These are phyloP conservation scores for Melampsora larici-populina DNA, from an alignment of 1,284 basidiomycete species.

Conservation along the genomic window DNA sequence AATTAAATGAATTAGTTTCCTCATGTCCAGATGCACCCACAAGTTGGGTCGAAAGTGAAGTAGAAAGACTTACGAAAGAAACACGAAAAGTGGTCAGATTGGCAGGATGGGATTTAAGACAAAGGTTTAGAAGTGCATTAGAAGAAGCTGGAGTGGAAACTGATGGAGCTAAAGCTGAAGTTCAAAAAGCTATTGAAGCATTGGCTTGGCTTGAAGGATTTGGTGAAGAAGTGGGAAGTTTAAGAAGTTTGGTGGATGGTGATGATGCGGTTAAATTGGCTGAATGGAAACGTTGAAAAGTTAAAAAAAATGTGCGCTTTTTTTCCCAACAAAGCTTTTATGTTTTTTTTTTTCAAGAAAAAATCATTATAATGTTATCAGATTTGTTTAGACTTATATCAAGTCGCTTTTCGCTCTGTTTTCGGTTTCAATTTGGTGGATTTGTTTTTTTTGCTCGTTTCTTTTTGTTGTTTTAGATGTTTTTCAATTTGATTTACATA, in stretches of 20 bases:
- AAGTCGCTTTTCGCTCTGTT: no score
- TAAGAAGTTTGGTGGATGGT: not conserved
- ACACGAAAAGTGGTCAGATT: conserved; percentile 88
- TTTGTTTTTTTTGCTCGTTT: no score
- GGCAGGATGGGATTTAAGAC: conserved; percentile 85
- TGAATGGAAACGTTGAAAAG: conserved; percentile 1
- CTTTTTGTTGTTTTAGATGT: no score
- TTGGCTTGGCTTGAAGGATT: not conserved
- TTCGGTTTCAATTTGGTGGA: no score
- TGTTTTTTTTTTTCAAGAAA: no score
- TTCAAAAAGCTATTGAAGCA: conserved; percentile 11
- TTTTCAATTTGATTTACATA: no score
- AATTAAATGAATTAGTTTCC: conserved; percentile 51
- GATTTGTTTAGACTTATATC: no score
- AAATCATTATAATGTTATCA: no score
- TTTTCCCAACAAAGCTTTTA: no score
- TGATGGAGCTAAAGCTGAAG: not conserved
- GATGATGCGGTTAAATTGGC: not conserved
- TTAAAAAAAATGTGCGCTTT: not conserved
- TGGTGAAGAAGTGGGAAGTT: conserved; percentile 1
- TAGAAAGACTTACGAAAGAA: conserved; percentile 73
- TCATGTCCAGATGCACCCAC: conserved; percentile 50
- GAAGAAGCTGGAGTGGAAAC: conserved; percentile 59
- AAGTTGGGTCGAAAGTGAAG: conserved; percentile 69
- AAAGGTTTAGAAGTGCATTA: conserved; percentile 75